These are phyloP conservation scores for Scheffersomyces segobiensis DNA, from an alignment of 1,139 yeast species.

Conservation along the genomic window DNA sequence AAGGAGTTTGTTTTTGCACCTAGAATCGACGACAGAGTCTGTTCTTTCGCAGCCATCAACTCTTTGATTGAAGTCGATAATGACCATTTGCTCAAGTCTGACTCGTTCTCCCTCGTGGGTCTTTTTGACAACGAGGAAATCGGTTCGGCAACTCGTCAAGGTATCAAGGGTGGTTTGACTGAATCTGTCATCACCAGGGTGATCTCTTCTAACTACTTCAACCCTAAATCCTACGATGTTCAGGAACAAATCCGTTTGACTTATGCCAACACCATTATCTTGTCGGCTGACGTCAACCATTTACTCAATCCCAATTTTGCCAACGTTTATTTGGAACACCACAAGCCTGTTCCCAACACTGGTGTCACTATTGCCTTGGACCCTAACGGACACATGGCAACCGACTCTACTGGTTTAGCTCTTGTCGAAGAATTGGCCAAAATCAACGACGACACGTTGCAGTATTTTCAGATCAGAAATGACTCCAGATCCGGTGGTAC, in stretches of 20 bases:
- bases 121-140: constrained; percentile 65
- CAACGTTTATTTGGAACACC: constrained; percentile 64
- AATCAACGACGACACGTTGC: constrained; percentile 60
- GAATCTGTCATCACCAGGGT: constrained; percentile 45
- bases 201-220: constrained; percentile 23
- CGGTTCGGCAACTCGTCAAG: constrained; percentile 60
- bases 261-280: constrained; percentile 56
- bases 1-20: constrained; percentile 66
- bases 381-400: constrained; percentile 79
- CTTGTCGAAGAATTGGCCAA: constrained; percentile 66
- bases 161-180: constrained; percentile 56
- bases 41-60: constrained; percentile 59
- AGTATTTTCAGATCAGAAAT: constrained; percentile 70
- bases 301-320: constrained; percentile 63
- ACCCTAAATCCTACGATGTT: constrained; percentile 19
- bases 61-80: constrained; percentile 47
- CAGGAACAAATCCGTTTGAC: constrained; percentile 28
- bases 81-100: constrained; percentile 20
- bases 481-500: constrained; percentile 78
- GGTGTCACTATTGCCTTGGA: constrained; percentile 74
- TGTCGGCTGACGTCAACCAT: constrained; percentile 71
- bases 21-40: constrained; percentile 64
- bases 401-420: constrained; percentile 71
- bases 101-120: constrained; percentile 50
- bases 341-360: constrained; percentile 75